Base-by-base conservation (phyloP, 306 rosid species). In the Morella rubra region DNA sequence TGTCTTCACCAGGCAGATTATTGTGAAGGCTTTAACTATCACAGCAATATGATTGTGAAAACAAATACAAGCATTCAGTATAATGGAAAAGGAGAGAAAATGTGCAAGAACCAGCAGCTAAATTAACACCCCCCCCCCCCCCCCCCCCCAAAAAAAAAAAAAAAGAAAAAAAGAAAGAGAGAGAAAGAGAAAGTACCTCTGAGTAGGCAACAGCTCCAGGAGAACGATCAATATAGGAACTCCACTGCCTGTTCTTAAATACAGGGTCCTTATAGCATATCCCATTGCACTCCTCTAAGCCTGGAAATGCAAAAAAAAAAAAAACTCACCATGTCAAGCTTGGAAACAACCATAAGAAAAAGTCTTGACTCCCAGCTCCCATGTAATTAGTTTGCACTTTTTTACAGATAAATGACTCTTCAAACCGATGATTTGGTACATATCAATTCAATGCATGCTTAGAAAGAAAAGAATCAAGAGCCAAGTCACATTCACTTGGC, bases 191-290 rank as follows among this genome's bases (percentile, higher is more conserved):
- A 73, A 78, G 53, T 80, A 90, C 97, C 95, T 85, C 93, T 0
- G 98, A 95, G 79, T 87, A 88, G 59, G 81, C 69, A 60, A 88
- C 89, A 78, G 86, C 77, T 44, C 98, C 98, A 41, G 98, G 98
- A 71, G 98, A 95, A 44, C 98, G 96, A 76, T 92, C 97, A 74
- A 95, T 95, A 83, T 83, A 95, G 80, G 98, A 91, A 80, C 93
- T 95, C 98, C 98, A 95, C 49, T 90, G 87, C n/a, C 64, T 91
- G 85, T 92, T 96, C 84, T 90, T 88, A 1, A 95, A 81, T 53
- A 95, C 98, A 69, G 98, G 98, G 76, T 95, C 97, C 86, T 95
- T 95, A 76, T 89, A 95, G 83, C 97, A 95, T 74, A 95, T 82
- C 60, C 87, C 95, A 77, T 84, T 73, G 53, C 53, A 49, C 53